Percentiles rank a stretch among this genome's conserved stretches.
Conservation (phyloP, 164 flowering plant genomes). For the Akebia trifoliata region DNA sequence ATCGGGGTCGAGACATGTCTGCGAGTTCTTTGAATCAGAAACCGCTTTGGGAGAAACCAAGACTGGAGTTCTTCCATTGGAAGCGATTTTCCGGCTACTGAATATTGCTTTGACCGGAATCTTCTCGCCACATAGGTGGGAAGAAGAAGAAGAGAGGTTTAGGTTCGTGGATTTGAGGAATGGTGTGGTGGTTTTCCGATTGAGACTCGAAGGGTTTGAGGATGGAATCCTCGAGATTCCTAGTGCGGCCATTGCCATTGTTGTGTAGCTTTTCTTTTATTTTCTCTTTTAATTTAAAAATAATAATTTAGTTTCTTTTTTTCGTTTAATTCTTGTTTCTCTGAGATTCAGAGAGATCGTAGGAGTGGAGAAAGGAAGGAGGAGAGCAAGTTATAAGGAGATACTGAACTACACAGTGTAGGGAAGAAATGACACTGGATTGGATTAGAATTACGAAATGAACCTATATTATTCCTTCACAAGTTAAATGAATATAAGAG, state of each 20-base stretch:
- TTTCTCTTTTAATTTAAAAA: background rate
- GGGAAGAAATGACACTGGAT: no score
- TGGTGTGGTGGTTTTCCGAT: conserved; percentile 1
- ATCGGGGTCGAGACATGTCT: conserved; percentile 91
- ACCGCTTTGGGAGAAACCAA: conserved; percentile 76
- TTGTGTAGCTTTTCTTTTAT: no score
- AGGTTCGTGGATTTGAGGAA: conserved; percentile 10
- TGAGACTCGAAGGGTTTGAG: conserved; percentile 12
- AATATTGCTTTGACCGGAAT: conserved; percentile 5
- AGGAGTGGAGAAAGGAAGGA: no score
- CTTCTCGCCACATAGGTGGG: conserved; percentile 38
- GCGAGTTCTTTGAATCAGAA: conserved; percentile 68
- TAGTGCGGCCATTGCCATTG: conserved; percentile 26
- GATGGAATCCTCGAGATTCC: conserved; percentile 15
- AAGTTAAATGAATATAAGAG: no score
- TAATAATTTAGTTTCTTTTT: background rate
- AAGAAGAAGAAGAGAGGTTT: conserved; percentile 34
- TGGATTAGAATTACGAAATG: no score
- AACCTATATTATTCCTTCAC: no score
- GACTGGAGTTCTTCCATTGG: conserved; percentile 21
- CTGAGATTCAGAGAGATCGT: no score
- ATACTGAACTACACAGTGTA: no score
- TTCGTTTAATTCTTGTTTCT: background rate
- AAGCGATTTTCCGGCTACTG: background rate
- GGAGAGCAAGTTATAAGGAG: no score